phyloP scores from a whole-genome alignment of 495 filamentous ascomycete genomes.

The Talaromyces nanjingensis region DNA sequence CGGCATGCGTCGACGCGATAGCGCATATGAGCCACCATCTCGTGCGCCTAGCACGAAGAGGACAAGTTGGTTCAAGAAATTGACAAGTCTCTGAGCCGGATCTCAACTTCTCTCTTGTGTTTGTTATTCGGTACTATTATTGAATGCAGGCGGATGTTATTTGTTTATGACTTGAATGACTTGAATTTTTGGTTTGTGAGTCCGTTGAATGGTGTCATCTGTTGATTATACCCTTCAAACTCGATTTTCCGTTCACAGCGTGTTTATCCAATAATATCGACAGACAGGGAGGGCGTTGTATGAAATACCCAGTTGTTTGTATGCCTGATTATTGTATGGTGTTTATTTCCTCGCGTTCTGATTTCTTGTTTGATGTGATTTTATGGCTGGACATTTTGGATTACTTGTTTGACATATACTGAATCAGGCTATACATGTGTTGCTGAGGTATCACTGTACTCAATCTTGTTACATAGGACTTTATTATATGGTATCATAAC shows the following conservation, averaged over 20 bases:
- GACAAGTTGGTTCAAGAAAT: constrained; percentile 42
- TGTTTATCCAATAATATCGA: constrained; percentile 1
- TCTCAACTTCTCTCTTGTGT: background rate
- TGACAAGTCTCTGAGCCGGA: constrained; percentile 28
- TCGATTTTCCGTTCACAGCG: background rate
- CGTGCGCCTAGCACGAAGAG: constrained; percentile 29
- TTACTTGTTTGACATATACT: background rate
- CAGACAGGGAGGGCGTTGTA: background rate
- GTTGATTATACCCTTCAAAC: background rate
- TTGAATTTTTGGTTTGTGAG: background rate
- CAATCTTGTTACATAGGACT: constrained; percentile 1
- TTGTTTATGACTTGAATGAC: background rate
- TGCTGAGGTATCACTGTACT: constrained; percentile 2
- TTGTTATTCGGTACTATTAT: background rate
- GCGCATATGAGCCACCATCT: constrained; percentile 20
- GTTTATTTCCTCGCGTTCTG: background rate
- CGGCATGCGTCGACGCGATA: constrained; percentile 27
- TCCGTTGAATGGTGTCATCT: background rate
- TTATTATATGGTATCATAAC: background rate
- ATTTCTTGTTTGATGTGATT: background rate
- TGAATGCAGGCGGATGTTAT: background rate
- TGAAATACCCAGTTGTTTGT: background rate
- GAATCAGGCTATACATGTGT: background rate
- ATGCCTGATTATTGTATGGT: background rate
- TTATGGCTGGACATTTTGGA: background rate